phyloP scores from a whole-genome alignment of 2,329 filamentous ascomycete genomes.

The Neofusicoccum cordaticola region DNA sequence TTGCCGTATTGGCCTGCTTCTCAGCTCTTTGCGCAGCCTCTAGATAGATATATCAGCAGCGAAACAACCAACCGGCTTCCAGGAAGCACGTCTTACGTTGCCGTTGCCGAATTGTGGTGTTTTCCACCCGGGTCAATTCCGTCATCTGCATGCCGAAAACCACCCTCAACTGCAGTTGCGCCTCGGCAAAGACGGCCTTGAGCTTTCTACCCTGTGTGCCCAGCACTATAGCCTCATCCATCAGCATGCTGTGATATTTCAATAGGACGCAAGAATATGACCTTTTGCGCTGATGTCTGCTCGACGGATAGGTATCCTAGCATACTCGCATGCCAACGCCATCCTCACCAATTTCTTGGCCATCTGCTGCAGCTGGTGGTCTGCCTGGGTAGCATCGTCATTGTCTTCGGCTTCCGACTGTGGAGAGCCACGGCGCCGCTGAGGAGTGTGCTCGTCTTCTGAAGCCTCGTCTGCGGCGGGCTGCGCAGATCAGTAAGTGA shows the following conservation, averaged over 20 bases:
- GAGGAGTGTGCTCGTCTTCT: neutral
- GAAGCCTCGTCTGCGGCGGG: conserved; percentile 2
- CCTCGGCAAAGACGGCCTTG: conserved; percentile 70
- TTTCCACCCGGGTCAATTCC: conserved; percentile 78
- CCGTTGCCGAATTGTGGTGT: conserved; percentile 74
- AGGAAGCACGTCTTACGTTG: conserved; percentile 55
- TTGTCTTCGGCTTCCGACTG: conserved; percentile 9
- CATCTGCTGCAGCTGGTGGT: conserved; percentile 35
- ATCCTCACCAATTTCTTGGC: conserved; percentile 62
- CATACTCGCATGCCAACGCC: conserved; percentile 60
- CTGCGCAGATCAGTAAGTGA: neutral
- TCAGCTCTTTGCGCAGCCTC: conserved; percentile 56
- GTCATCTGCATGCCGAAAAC: conserved; percentile 92
- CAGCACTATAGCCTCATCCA: conserved; percentile 54
- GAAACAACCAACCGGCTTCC: neutral
- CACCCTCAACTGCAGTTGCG: conserved; percentile 67
- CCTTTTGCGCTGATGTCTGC: conserved; percentile 57
- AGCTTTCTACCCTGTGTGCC: conserved; percentile 68
- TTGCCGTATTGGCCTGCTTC: conserved; percentile 43
- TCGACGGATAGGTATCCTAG: conserved; percentile 56
- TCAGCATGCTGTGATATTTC: neutral
- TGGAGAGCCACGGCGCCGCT: conserved; percentile 14
- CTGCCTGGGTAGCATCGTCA: neutral
- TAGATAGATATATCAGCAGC: neutral
- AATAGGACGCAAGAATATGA: conserved; percentile 12